Evolutionary conservation across 2,329 filamentous ascomycete genomes (phyloP), one percentile per base, ranked within the genome.

Genomic region (Botryotinia globosa): DNA sequence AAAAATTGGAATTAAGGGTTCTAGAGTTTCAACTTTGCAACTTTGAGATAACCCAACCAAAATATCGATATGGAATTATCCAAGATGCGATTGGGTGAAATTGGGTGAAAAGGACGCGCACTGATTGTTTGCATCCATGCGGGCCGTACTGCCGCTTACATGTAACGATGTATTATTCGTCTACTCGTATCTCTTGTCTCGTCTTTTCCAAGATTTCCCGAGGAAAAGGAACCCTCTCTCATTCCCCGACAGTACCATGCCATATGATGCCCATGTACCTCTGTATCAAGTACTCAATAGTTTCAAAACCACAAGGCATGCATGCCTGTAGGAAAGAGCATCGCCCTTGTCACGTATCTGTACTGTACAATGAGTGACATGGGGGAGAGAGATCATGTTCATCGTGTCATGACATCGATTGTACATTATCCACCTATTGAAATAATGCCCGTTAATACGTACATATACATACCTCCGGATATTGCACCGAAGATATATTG

Each of bases 201-300:
- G 48, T 39, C 39, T 39, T 59, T 42, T 39, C n/a, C 25, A 29
- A 20, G 32, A 22, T 67, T 59, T 72, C 66, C 62, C 69, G 69
- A 66, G 25, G 48, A 59, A 67, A 54, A 56, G 70, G 70, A 67
- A 72, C 70, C 51, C 39, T 37, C 51, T 66, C 61, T 71, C n/a
- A 65, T 51, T 71, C 25, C 45, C n/a, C 37, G 45, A 39, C 9
- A 34, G 20, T n/a, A 34, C 44, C 44, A 48, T 65, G 42, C 63
- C 64, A 51, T 39, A 34, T 42, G 5, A 5, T 39, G 12, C n/a
- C n/a, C 42, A 32, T n/a, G 64, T 39, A 54, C 45, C 5, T 29
- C 34, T 32, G 34, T 42, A 56, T 25, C 37, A 29, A 29, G 64
- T 39, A 39, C 45, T 39, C 22, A 12, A 51, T 51, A 54, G 25